These are phyloP conservation scores for Polytrichum commune DNA, from an alignment of 225 moss, liverwort and hornwort species.

Conservation along the genomic window DNA sequence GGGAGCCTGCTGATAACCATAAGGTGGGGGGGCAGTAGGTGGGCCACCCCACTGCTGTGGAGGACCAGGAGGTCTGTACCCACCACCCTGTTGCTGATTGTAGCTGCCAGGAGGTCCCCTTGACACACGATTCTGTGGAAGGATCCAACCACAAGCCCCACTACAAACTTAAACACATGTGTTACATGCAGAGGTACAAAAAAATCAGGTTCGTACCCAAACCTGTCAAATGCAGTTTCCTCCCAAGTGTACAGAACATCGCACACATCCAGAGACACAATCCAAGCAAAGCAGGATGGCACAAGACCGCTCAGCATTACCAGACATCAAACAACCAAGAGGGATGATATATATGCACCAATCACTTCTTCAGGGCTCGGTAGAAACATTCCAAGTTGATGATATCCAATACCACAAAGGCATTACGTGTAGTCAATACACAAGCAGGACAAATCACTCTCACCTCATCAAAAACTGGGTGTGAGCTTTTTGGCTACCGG, in stretches of 20 bases:
- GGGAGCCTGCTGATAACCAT: conserved; percentile 92
- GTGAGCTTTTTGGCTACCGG: conserved; percentile 97
- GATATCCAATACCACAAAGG: conserved; percentile 66
- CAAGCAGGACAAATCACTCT: conserved; percentile 97
- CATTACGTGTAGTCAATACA: conserved; percentile 81
- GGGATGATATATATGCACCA: conserved; percentile 38
- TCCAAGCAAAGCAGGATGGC: conserved; percentile 26
- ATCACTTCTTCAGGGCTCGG: conserved; percentile 16
- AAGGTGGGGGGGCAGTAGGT: conserved; percentile 75
- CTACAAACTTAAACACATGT: conserved; percentile 16
- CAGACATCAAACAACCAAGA: conserved; percentile 22
- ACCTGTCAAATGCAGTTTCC: conserved; percentile 44
- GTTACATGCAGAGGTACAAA: neutral
- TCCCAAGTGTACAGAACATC: neutral
- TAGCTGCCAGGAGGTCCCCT: conserved; percentile 84
- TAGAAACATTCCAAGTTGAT: conserved; percentile 30
- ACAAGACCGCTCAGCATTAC: conserved; percentile 33
- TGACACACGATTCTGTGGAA: conserved; percentile 82
- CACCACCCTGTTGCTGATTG: conserved; percentile 80
- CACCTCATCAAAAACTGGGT: conserved; percentile 90
- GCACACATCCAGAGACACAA: neutral
- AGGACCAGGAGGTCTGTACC: conserved; percentile 75
- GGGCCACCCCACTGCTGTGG: conserved; percentile 98
- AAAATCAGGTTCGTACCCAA: conserved; percentile 39
- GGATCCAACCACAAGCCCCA: conserved; percentile 39